A percentile compares a stretch with the other conserved stretches of the same genome.
Evolutionary conservation across 2,329 filamentous ascomycete genomes (phyloP).

Genomic region (Epichloe glyceriae): DNA sequence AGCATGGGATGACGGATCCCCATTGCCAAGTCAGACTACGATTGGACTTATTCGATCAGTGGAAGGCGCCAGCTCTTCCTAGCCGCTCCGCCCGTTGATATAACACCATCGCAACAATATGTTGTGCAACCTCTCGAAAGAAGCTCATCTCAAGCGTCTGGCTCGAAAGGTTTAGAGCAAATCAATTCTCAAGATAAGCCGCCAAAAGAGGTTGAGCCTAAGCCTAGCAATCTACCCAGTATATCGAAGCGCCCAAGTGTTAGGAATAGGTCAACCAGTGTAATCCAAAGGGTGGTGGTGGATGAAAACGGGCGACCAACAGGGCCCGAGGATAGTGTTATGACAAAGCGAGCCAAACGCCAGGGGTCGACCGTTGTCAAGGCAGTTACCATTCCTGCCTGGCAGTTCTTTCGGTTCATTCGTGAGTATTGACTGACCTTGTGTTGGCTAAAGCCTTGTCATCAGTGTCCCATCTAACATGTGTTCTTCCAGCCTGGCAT

Average conservation of each 20-base stretch:
- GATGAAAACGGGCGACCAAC: constrained; percentile 35
- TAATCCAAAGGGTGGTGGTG: constrained; percentile 47
- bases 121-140: background rate
- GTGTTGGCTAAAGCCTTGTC: background rate
- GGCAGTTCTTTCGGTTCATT: constrained; percentile 92
- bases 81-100: constrained; percentile 20
- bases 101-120: constrained; percentile 12
- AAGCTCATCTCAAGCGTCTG: background rate
- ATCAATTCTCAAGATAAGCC: background rate
- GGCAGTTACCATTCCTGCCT: constrained; percentile 88
- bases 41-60: constrained; percentile 23
- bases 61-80: constrained; percentile 20
- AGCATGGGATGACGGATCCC: constrained; percentile 12
- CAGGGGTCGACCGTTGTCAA: constrained; percentile 46
- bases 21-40: constrained; percentile 18
- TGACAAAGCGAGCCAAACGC: constrained; percentile 30
- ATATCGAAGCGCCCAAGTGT: constrained; percentile 9
- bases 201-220: background rate
- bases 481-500: constrained; percentile 58
- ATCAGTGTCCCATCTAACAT: background rate
- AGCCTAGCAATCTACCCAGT: constrained; percentile 1
- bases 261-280: constrained; percentile 42
- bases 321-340: constrained; percentile 26
- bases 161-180: background rate
- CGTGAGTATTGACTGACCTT: constrained; percentile 41